Conservation (phyloP, 495 filamentous ascomycete genomes). For the Hyaloscypha finlandica region DNA sequence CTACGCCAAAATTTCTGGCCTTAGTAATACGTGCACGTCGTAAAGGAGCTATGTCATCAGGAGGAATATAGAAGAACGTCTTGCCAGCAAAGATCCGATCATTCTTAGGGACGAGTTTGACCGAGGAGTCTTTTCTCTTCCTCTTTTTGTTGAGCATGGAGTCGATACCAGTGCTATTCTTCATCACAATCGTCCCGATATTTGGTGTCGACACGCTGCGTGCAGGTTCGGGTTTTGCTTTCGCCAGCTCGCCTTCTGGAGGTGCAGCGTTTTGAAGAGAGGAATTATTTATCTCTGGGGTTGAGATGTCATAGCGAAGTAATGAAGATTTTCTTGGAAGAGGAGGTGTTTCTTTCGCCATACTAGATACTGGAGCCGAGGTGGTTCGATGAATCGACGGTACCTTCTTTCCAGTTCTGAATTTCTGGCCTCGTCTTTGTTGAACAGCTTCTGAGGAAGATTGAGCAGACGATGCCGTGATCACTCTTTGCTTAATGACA, state of each 20-base stretch:
- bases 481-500: conserved; percentile 10
- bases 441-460: conserved; percentile 7
- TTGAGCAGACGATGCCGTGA: conserved; percentile 13
- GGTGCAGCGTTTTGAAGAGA: conserved; percentile 16
- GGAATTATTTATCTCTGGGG: conserved; percentile 5
- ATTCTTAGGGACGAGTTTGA: conserved; percentile 53
- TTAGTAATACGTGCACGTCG: conserved; percentile 72
- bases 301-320: conserved; percentile 20
- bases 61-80: conserved; percentile 78
- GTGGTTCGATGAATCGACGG: conserved; percentile 22
- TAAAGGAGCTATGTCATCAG: conserved; percentile 66
- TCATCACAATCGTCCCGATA: conserved; percentile 23
- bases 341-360: conserved; percentile 20
- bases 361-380: conserved; percentile 24
- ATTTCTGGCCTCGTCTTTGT: neutral
- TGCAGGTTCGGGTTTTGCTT: conserved; percentile 9
- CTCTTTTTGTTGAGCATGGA: conserved; percentile 43
- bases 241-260: neutral
- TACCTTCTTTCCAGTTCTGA: conserved; percentile 9
- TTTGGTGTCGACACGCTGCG: conserved; percentile 29
- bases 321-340: conserved; percentile 14
- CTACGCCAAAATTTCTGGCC: conserved; percentile 74
- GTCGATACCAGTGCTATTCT: conserved; percentile 25
- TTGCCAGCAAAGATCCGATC: conserved; percentile 67
- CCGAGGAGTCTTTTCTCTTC: conserved; percentile 43